Evolutionary conservation across 2,329 filamentous ascomycete genomes (phyloP).

Genomic region (Fusarium stilboides): DNA sequence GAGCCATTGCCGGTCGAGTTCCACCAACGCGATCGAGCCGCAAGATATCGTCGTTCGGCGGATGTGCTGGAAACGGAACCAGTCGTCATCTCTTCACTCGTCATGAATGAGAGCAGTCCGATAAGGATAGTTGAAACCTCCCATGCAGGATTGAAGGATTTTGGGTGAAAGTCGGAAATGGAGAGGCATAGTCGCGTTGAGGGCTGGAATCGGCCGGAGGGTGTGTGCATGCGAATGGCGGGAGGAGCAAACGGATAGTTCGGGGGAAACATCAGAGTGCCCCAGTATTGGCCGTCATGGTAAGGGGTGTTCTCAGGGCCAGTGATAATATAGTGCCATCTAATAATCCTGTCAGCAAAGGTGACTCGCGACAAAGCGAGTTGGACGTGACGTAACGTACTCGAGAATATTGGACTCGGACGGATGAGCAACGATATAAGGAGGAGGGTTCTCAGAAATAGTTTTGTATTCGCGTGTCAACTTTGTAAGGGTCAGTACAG

Average conservation of each 20-base stretch:
- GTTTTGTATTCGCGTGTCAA: conserved; percentile 75
- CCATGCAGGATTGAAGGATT: conserved; percentile 98
- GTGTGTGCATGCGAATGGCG: conserved; percentile 99
- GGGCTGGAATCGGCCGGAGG: conserved; percentile 94
- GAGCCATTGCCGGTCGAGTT: conserved; percentile 94
- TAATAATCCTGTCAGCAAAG: conserved; percentile 53
- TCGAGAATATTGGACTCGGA: conserved; percentile 94
- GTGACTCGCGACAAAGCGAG: neutral
- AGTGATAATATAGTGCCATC: conserved; percentile 96
- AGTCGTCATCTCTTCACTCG: conserved; percentile 98
- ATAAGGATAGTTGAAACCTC: conserved; percentile 97
- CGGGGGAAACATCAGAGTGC: conserved; percentile 92
- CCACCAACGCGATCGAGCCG: conserved; percentile 90
- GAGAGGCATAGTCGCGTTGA: conserved; percentile 93
- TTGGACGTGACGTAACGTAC: conserved; percentile 61
- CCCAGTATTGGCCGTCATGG: conserved; percentile 97
- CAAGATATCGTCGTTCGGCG: conserved; percentile 83
- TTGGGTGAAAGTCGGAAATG: conserved; percentile 98
- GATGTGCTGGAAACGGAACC: conserved; percentile 86
- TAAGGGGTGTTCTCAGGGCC: conserved; percentile 96
- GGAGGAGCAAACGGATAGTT: conserved; percentile 98
- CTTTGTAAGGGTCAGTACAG: conserved; percentile 55
- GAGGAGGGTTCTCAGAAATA: conserved; percentile 82
- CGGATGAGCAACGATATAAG: conserved; percentile 90
- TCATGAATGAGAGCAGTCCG: conserved; percentile 97